Conservation (phyloP, 2,329 filamentous ascomycete genomes). For the Aspergillus cejpii region DNA sequence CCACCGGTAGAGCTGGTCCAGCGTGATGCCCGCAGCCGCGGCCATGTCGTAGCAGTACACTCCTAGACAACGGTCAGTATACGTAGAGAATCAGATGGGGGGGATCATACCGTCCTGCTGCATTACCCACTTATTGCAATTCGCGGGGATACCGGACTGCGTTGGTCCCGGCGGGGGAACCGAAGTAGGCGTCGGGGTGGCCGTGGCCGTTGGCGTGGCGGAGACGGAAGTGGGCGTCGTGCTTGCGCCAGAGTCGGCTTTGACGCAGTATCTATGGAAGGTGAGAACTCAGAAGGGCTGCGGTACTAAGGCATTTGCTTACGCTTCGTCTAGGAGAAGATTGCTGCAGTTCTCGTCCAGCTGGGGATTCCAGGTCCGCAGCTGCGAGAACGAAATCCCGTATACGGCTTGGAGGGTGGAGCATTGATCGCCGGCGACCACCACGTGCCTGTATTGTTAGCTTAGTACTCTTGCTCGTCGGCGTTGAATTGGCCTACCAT, state of each 20-base stretch:
- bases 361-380: slow-evolving; percentile 1
- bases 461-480: not conserved
- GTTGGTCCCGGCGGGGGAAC: not conserved
- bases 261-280: not conserved
- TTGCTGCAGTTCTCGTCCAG: not conserved
- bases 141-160: not conserved
- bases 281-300: not conserved
- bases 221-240: not conserved
- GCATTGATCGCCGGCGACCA: not conserved
- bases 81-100: too few species aligned
- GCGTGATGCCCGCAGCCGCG: not conserved
- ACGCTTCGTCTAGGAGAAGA: not conserved
- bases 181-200: not conserved
- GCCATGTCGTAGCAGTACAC: not conserved
- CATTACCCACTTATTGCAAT: not conserved
- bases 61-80: not conserved
- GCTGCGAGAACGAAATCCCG: not conserved
- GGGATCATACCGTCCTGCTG: not conserved
- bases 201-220: not conserved
- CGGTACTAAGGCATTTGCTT: not conserved
- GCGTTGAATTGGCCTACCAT: not conserved
- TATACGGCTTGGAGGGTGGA: not conserved
- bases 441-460: not conserved
- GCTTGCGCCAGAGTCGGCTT: not conserved
- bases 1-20: not conserved